phyloP scores from a whole-genome alignment of 1,139 yeast genomes.

The Meyerozyma guilliermondii region DNA sequence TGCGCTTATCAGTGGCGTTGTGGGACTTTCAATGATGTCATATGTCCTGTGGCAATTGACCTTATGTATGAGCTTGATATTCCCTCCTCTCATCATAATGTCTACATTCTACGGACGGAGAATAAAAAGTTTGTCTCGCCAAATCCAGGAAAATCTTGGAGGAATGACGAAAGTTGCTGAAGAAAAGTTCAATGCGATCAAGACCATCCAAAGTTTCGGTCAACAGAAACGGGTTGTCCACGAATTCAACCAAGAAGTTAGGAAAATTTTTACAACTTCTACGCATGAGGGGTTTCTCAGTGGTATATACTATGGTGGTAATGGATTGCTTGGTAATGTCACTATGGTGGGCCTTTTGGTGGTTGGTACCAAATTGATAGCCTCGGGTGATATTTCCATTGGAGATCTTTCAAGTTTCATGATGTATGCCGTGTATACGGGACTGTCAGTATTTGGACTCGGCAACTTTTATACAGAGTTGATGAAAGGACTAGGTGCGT shows the following conservation, averaged over 20 bases:
- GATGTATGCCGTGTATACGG: slow-evolving; percentile 92
- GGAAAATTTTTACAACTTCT: slow-evolving; percentile 69
- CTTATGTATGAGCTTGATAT: slow-evolving; percentile 64
- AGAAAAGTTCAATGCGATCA: slow-evolving; percentile 81
- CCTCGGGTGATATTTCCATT: slow-evolving; percentile 63
- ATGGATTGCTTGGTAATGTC: slow-evolving; percentile 76
- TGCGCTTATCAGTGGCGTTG: slow-evolving; percentile 70
- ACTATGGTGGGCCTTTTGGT: slow-evolving; percentile 73
- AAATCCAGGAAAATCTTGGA: slow-evolving; percentile 83
- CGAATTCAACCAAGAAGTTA: slow-evolving; percentile 57
- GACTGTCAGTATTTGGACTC: slow-evolving; percentile 81
- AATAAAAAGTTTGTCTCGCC: slow-evolving; percentile 69
- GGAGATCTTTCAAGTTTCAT: slow-evolving; percentile 92
- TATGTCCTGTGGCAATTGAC: slow-evolving; percentile 79
- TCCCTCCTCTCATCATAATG: slow-evolving; percentile 78
- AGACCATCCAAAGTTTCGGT: slow-evolving; percentile 84
- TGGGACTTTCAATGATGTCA: slow-evolving; percentile 85
- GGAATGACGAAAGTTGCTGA: slow-evolving; percentile 84
- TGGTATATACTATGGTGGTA: slow-evolving; percentile 71
- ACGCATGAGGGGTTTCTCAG: slow-evolving; percentile 75
- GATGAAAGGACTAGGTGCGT: slow-evolving; percentile 97
- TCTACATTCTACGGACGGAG: slow-evolving; percentile 76
- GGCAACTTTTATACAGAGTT: slow-evolving; percentile 89
- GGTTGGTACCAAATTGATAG: slow-evolving; percentile 76
- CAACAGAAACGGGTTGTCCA: slow-evolving; percentile 60